Conservation (phyloP, 768 basidiomycete species). For the Rubroboletus satanas region DNA sequence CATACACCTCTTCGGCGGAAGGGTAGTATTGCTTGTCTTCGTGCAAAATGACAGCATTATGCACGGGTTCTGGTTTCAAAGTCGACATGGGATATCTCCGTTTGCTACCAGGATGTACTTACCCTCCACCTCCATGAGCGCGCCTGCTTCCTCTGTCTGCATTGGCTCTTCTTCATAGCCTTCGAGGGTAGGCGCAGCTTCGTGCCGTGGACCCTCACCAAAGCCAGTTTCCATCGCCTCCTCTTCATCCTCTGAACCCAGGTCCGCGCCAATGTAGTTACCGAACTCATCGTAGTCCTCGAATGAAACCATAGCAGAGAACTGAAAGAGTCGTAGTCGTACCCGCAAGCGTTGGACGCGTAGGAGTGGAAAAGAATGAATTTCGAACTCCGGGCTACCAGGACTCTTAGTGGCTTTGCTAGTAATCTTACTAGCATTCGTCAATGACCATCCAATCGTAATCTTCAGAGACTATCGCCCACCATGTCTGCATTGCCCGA, state of each 20-base stretch:
- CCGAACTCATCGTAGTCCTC: conserved; percentile 93
- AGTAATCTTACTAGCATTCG: not conserved
- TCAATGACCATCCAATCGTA: conserved; percentile 13
- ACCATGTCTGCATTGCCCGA: conserved; percentile 62
- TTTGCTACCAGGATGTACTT: conserved; percentile 16
- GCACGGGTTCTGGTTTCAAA: conserved; percentile 56
- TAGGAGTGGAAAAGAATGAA: conserved; percentile 20
- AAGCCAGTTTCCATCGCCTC: conserved; percentile 53
- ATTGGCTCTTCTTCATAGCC: conserved; percentile 76
- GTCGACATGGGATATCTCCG: conserved; percentile 1
- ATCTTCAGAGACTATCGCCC: conserved; percentile 1
- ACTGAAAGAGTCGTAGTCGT: not conserved
- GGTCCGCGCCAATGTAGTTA: conserved; percentile 94
- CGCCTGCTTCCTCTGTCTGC: conserved; percentile 52
- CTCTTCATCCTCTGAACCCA: conserved; percentile 74
- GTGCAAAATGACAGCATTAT: conserved; percentile 84
- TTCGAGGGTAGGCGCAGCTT: conserved; percentile 60
- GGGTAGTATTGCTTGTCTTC: conserved; percentile 99
- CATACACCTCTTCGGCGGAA: conserved; percentile 88
- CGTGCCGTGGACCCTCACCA: conserved; percentile 34
- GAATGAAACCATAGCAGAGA: conserved; percentile 47
- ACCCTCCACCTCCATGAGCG: conserved; percentile 88
- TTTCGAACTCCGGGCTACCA: conserved; percentile 34
- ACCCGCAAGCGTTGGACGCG: conserved; percentile 18
- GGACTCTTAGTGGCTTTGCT: not conserved